phyloP scores from a whole-genome alignment of 176 grass and related monocot species.

The Tillandsia leiboldiana region DNA sequence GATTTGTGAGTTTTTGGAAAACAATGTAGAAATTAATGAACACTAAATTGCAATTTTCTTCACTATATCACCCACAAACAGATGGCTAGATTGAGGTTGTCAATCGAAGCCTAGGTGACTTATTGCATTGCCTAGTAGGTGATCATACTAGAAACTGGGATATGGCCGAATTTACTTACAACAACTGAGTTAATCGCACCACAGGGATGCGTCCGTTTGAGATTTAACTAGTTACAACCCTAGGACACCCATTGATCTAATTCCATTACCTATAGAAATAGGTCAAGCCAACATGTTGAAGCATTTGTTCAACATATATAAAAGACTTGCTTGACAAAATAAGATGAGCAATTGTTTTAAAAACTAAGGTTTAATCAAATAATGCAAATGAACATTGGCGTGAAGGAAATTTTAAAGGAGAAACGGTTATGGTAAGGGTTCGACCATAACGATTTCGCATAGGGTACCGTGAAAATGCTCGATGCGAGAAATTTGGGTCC shows the following conservation, averaged over 20 bases:
- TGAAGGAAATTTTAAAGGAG: not conserved
- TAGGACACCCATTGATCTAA: not conserved
- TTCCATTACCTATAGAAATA: not conserved
- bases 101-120: not conserved
- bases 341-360: not conserved
- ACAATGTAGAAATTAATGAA: not conserved
- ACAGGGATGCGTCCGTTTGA: not conserved
- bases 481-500: not conserved
- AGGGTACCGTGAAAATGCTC: not conserved
- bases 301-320: not conserved
- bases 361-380: not conserved
- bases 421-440: not conserved
- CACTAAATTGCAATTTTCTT: not conserved
- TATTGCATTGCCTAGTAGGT: not conserved
- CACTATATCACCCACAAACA: not conserved
- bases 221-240: not conserved
- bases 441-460: not conserved
- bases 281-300: not conserved
- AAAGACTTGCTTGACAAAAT: not conserved
- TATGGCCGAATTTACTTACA: not conserved
- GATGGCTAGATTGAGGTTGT: not conserved
- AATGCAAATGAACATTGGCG: not conserved
- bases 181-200: not conserved
- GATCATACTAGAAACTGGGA: not conserved
- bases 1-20: slow-evolving; percentile 1